A percentile compares a stretch with the other conserved stretches of the same genome.
Evolutionary conservation across 306 rosid species (phyloP).

Genomic region (Pterocarpus santalinus): DNA sequence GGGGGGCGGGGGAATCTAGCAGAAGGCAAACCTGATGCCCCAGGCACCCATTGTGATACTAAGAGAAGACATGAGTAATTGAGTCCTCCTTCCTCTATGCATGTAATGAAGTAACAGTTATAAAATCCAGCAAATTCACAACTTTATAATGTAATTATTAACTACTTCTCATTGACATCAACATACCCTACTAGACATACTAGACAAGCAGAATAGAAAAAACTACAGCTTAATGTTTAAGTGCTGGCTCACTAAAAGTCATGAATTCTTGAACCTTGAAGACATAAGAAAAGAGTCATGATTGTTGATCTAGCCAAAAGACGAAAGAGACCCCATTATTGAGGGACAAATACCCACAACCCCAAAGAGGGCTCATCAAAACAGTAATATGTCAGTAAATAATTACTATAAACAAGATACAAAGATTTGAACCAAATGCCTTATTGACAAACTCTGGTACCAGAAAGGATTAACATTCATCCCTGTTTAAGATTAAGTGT

Average conservation of each 20-base stretch:
- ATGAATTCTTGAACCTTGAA: background rate
- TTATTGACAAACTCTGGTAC: conserved; percentile 5
- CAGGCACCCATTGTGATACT: conserved; percentile 61
- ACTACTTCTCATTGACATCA: background rate
- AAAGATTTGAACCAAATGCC: conserved; percentile 12
- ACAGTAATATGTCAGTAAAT: conserved; percentile 8
- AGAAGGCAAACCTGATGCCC: conserved; percentile 66
- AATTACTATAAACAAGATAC: background rate
- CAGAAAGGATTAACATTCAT: background rate
- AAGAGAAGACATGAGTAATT: conserved; percentile 59
- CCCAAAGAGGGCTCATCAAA: conserved; percentile 30
- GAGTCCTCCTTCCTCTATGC: conserved; percentile 71
- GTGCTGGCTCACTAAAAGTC: too few species aligned
- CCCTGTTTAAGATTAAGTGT: background rate
- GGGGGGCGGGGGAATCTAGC: background rate
- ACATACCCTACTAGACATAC: background rate
- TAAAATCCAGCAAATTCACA: background rate
- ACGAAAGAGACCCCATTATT: background rate
- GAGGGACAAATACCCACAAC: conserved; percentile 25
- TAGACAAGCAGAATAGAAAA: background rate
- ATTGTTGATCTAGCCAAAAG: conserved; percentile 12
- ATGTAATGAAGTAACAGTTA: conserved; percentile 35
- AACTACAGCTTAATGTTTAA: background rate
- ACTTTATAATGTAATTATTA: background rate
- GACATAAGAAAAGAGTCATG: conserved; percentile 16